These are phyloP conservation scores for Primulina eburnea DNA, from an alignment of 257 asterid species.

Conservation along the genomic window DNA sequence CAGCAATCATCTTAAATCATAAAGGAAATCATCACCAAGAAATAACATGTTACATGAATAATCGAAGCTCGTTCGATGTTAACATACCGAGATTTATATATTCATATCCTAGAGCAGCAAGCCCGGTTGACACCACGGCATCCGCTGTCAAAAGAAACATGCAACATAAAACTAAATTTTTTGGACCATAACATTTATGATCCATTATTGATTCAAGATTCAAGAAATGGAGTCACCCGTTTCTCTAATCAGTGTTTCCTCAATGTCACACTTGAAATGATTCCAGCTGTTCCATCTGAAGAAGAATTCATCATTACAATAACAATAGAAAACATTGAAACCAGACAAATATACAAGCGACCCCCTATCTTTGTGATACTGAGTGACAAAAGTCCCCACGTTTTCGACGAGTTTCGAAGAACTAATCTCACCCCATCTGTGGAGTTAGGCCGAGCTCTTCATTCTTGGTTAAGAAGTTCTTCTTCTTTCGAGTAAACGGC, in stretches of 20 bases:
- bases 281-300: conserved; percentile 99
- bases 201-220: not conserved
- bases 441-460: conserved; percentile 67
- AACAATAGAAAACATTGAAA: not conserved
- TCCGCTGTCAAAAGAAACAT: conserved; percentile 52
- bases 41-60: not conserved
- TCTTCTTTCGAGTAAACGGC: conserved; percentile 18
- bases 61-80: not conserved
- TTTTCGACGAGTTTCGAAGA: too few relatives aligned
- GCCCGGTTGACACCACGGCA: conserved; percentile 72
- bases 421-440: conserved; percentile 68
- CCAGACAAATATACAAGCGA: not conserved
- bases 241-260: conserved; percentile 66
- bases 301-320: not conserved
- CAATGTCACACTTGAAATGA: conserved; percentile 66
- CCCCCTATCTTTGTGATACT: too few relatives aligned
- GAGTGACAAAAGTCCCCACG: too few relatives aligned
- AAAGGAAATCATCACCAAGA: not conserved
- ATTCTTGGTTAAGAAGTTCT: not conserved
- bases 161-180: too few relatives aligned
- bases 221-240: conserved; percentile 41
- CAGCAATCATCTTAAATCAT: conserved; percentile 81
- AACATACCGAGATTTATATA: conserved; percentile 63
- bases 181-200: not conserved
- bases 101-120: conserved; percentile 61